Evolutionary conservation across 2,329 filamentous ascomycete species (phyloP).

Genomic region (Meredithiella fracta): DNA sequence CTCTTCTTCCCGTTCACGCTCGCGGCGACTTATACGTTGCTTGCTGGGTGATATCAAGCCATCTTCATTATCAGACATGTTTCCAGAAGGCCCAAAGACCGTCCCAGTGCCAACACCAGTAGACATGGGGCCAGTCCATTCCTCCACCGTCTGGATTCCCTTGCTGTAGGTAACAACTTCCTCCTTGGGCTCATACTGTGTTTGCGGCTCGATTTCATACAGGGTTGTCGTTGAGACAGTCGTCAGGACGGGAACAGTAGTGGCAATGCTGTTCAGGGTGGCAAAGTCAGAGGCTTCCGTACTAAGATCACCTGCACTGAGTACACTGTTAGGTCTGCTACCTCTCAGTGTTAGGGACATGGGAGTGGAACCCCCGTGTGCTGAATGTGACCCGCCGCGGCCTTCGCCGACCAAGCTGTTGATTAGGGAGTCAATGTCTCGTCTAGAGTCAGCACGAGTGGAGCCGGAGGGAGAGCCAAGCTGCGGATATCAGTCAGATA

Average conservation of each 20-base stretch:
- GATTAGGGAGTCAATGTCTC: constrained; percentile 74
- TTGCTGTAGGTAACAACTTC: constrained; percentile 96
- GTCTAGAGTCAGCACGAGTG: constrained; percentile 46
- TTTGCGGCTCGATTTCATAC: constrained; percentile 54
- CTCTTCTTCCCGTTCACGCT: constrained; percentile 74
- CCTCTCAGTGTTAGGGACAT: constrained; percentile 47
- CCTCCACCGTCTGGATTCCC: constrained; percentile 76
- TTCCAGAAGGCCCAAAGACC: constrained; percentile 27
- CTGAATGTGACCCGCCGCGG: constrained; percentile 50
- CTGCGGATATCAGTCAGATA: constrained; percentile 10
- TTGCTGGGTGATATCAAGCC: constrained; percentile 48
- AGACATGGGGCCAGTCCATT: constrained; percentile 39
- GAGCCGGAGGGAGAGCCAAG: constrained; percentile 7
- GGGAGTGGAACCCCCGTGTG: constrained; percentile 35
- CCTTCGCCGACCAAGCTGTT: constrained; percentile 68
- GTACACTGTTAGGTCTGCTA: constrained; percentile 72
- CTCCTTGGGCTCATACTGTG: constrained; percentile 40
- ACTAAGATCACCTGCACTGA: constrained; percentile 68
- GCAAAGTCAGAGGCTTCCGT: constrained; percentile 51
- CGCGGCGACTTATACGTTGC: constrained; percentile 53
- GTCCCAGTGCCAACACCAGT: constrained; percentile 12
- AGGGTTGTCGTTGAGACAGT: constrained; percentile 59
- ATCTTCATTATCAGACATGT: constrained; percentile 44
- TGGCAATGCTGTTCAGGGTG: constrained; percentile 27
- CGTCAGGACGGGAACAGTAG: constrained; percentile 50